Percentiles rank a stretch among this genome's conserved stretches.
phyloP scores from a whole-genome alignment of 2,329 filamentous ascomycete genomes.

The Penicillium sp. region DNA sequence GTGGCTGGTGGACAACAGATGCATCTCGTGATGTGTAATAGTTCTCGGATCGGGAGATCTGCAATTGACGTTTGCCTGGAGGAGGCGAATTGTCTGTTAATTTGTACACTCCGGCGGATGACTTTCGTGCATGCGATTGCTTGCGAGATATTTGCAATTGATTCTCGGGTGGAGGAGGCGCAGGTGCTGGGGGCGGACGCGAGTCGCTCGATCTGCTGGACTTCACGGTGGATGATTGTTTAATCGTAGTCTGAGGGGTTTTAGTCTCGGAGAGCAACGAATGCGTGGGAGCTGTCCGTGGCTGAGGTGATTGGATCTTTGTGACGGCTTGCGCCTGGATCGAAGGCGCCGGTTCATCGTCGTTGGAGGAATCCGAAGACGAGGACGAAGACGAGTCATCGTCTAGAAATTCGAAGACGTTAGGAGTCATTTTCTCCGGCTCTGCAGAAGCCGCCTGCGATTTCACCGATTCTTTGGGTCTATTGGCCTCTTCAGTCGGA shows the following conservation, averaged over 20 bases:
- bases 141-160: conserved; percentile 29
- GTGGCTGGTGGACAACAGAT: conserved; percentile 19
- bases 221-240: conserved; percentile 3
- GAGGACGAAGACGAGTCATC: conserved; percentile 20
- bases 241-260: conserved; percentile 5
- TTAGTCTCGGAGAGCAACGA: conserved; percentile 4
- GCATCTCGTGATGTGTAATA: conserved; percentile 29
- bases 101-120: conserved; percentile 9
- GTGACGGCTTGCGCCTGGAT: conserved; percentile 8
- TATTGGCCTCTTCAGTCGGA: conserved; percentile 10
- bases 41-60: conserved; percentile 32
- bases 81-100: conserved; percentile 16
- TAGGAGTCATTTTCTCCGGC: conserved; percentile 24
- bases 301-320: conserved; percentile 22
- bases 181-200: conserved; percentile 24
- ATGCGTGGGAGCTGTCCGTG: conserved; percentile 15
- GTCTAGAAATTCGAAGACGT: conserved; percentile 42
- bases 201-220: conserved; percentile 20
- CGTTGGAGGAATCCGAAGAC: conserved; percentile 19
- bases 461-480: conserved; percentile 17
- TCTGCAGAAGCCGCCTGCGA: conserved; percentile 14
- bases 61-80: conserved; percentile 26
- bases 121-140: conserved; percentile 17
- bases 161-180: conserved; percentile 25
- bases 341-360: conserved; percentile 8